Evolutionary conservation across 1,284 basidiomycete species (phyloP).

Genomic region (Thelephora terrestris): DNA sequence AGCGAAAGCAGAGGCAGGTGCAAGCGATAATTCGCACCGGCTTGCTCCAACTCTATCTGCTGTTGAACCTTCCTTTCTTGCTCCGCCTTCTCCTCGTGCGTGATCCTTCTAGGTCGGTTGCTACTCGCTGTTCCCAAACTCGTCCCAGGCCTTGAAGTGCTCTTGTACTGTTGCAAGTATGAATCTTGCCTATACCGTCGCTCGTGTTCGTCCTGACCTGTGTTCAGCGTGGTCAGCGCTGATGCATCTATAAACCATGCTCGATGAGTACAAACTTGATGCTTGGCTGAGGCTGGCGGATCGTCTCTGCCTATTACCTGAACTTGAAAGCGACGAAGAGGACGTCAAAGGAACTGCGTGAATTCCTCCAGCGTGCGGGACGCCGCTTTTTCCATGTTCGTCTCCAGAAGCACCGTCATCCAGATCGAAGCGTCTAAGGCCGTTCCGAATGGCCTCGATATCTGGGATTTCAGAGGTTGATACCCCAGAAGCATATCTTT

Average conservation of each 20-base stretch:
- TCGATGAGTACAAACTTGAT: slow-evolving; percentile 23
- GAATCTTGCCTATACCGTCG: slow-evolving; percentile 5
- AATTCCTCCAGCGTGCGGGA: not conserved
- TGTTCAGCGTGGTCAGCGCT: not conserved
- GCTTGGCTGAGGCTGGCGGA: slow-evolving; percentile 64
- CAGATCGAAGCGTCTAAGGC: not conserved
- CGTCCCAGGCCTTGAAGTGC: slow-evolving; percentile 35
- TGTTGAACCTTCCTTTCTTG: slow-evolving; percentile 29
- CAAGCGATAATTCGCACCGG: slow-evolving; percentile 16
- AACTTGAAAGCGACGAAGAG: slow-evolving; percentile 13
- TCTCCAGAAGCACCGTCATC: slow-evolving; percentile 1
- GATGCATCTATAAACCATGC: not conserved
- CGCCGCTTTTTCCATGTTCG: not conserved
- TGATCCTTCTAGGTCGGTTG: slow-evolving; percentile 35
- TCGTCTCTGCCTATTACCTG: slow-evolving; percentile 41
- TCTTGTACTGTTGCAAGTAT: slow-evolving; percentile 4
- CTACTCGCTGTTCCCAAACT: slow-evolving; percentile 31
- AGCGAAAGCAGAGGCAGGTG: slow-evolving; percentile 5
- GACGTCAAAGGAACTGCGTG: not conserved
- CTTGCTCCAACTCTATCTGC: slow-evolving; percentile 25
- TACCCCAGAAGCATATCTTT: slow-evolving; percentile 4
- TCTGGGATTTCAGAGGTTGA: slow-evolving; percentile 12
- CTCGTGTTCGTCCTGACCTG: not conserved
- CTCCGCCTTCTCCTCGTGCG: slow-evolving; percentile 40
- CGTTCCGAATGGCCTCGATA: slow-evolving; percentile 3